Percentiles rank a stretch among this genome's conserved stretches.
Conservation (phyloP, 2,329 filamentous ascomycete species). For the Alternaria hordeiaustralica region DNA sequence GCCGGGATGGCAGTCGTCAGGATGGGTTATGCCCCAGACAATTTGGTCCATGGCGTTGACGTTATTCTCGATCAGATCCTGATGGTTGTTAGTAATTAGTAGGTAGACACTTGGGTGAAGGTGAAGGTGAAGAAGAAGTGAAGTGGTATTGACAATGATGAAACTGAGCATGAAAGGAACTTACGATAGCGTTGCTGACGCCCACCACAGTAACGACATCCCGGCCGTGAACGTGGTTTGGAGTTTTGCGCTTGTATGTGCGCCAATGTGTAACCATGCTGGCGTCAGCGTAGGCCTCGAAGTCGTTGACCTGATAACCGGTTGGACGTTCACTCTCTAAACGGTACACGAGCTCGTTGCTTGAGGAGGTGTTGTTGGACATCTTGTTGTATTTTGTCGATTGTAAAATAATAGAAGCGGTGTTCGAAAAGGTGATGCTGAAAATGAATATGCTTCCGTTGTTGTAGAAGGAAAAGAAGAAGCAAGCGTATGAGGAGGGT, state of each 20-base stretch:
- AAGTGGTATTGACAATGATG: not conserved
- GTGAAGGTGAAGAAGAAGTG: not conserved
- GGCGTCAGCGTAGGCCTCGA: not conserved
- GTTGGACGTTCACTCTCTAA: not conserved
- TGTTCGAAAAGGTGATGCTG: not conserved
- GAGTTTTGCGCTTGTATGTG: not conserved
- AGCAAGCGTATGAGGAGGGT: not conserved
- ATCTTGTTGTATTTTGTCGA: not conserved
- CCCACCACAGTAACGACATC: not conserved
- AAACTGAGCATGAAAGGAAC: not conserved
- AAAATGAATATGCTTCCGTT: not conserved
- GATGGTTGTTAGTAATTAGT: not conserved
- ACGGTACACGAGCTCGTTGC: not conserved
- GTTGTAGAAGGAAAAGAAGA: not conserved
- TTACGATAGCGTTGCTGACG: not conserved
- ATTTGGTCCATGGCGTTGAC: constrained; percentile 11
- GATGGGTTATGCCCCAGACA: constrained; percentile 11
- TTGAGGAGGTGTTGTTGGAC: not conserved
- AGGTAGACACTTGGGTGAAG: not conserved
- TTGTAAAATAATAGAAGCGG: not conserved
- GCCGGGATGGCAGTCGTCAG: not conserved
- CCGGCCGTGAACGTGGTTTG: not conserved
- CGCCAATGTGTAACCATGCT: not conserved
- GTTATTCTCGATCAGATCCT: constrained; percentile 1
- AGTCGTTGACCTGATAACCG: not conserved